Base-by-base conservation (phyloP, 441 rosid genomes). In the Erysimum pusillum region DNA sequence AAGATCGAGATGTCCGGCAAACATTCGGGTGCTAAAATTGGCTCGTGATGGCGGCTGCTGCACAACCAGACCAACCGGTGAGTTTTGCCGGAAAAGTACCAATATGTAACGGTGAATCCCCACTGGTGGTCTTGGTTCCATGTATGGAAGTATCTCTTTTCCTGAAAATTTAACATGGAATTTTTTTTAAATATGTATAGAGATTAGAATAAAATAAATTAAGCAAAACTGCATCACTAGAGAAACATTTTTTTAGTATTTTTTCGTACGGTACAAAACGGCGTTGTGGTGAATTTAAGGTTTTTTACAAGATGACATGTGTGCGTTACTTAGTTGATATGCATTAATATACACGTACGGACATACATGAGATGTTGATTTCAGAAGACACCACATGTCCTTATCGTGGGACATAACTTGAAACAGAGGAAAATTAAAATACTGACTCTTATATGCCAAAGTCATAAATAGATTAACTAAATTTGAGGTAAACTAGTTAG, bases 51-150 rank as follows among this genome's bases (percentile, higher is more conserved):
- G 71, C 0, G 92, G 96, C 4, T 88, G 96, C 66, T 85, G 89
- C 71, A 85, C 89, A 63, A 89, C 80, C 56, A 72, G 28, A 60
- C 91, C 91, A 52, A 90, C 57, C n/a, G 93, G 83, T 12, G 83
- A 85, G 81, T 77, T 87, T 73, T 95, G 99, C 78, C 88, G 87
- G 77, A 89, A 95, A n/a, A 95, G 84, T 46, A 93, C 85, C 53
- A 91, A 60, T 62, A 90, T 88, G 75, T 81, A 93, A 35, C 99
- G 89, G 79, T 95, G 99, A 69, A 95, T 95, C 5, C 99, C 99
- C 15, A 91, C 90, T 25, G 83, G 91, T 17, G 99, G 98, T 10
- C 82, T 81, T 22, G 99, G 99, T 5, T 80, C 91, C 80, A 84
- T 82, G 63, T 92, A 94, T 9, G 85, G 74, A 52, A 90, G 69